Evolutionary conservation across 225 moss, liverwort and hornwort species (phyloP), one percentile per base, ranked within the genome.

Genomic region (Physcomitrellopsis africana): DNA sequence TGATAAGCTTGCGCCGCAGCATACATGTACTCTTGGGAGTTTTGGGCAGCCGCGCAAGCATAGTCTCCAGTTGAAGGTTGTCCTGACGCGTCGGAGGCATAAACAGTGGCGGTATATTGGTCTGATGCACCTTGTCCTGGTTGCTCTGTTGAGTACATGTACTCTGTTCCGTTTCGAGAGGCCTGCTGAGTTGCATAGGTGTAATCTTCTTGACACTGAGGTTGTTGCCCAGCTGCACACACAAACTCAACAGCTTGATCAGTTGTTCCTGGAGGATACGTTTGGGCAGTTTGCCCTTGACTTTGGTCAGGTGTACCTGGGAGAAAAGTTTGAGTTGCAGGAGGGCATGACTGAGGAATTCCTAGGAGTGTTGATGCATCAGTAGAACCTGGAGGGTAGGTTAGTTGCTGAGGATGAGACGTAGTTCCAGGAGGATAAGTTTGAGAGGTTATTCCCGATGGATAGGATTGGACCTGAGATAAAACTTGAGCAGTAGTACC

Each of bases 21-120:
- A 23, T 87, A 87, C 0, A 81, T 79, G 47, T 84, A 87, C 0
- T 87, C 87, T 68, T 84, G 87, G 53, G 86, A 32, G 12, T 62
- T 81, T 27, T 77, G 81, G 10, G 77, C 16, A 12, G 82, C 0
- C 0, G 80, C 45, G 0, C 83, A 88, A 1, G 83, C 73, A 61
- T 83, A 88, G 19, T 88, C 87, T 0, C 46, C 9, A 2, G 81
- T 57, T 0, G 81, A 77, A 0, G 79, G 84, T 23, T 86, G 86
- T 42, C 74, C 86, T 0, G 86, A 59, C 0, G 80, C 72, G 24
- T 86, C 86, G 0, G 77, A 46, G 3, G 77, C 15, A 11, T 81
- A 86, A 6, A 73, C 0, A 3, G 54, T 29, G 0, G 72, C 1
- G 24, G 24, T 5, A 16, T 83, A 86, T 0, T 86, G 86, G 3